Evolutionary conservation across 441 rosid genomes (phyloP).

Genomic region (Jatropha podagrica): DNA sequence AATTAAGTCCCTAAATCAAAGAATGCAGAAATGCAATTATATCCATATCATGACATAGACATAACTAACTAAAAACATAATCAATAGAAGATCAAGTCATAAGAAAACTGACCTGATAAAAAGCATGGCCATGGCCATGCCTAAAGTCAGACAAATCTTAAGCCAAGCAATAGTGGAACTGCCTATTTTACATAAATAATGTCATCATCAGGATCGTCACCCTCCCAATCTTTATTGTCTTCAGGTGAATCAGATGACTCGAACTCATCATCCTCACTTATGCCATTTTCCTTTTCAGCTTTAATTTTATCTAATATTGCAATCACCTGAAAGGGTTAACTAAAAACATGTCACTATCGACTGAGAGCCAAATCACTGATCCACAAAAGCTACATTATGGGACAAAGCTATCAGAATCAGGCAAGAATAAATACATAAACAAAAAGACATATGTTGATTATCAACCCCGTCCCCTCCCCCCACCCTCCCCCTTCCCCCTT

Average conservation of each 20-base stretch:
- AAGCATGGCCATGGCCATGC: conserved; percentile 10
- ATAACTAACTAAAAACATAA: background rate
- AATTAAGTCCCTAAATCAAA: too few species aligned
- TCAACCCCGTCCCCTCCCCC: background rate
- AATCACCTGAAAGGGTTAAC: conserved; percentile 57
- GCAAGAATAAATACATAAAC: background rate
- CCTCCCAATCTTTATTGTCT: conserved; percentile 55
- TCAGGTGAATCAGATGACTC: conserved; percentile 37
- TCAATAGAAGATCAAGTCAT: conserved; percentile 1
- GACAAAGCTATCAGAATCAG: background rate
- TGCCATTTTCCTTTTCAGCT: conserved; percentile 48
- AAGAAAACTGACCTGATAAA: conserved; percentile 35
- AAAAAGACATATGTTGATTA: background rate
- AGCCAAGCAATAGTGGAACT: conserved; percentile 3
- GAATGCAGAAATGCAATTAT: too few species aligned
- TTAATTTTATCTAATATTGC: conserved; percentile 77
- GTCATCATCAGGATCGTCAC: conserved; percentile 68
- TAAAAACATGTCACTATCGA: conserved; percentile 15
- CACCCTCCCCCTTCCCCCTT: too few species aligned
- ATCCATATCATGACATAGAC: background rate
- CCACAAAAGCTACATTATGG: background rate
- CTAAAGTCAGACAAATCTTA: conserved; percentile 11
- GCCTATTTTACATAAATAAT: conserved; percentile 68
- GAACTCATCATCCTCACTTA: conserved; percentile 30
- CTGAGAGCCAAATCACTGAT: background rate